Evolutionary conservation across 1,284 basidiomycete species (phyloP), one percentile per base, ranked within the genome.

Genomic region (Microbotryum scabiosae): DNA sequence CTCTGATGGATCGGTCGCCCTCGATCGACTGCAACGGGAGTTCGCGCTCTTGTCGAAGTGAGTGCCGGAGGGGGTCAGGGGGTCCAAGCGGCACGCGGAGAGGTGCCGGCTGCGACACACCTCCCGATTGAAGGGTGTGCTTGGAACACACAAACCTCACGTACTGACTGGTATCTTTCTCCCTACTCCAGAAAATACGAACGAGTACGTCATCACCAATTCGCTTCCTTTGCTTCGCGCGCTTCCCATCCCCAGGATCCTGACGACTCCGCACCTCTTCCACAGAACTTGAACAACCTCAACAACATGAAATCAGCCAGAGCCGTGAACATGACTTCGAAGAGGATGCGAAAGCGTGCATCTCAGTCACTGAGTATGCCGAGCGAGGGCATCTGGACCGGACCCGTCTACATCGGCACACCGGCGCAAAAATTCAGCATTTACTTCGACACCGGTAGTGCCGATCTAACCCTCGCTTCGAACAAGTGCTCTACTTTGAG

Each of bases 401-500:
- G 63, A 21, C 20, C 12, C 1, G 57, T 64, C n/a, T 18, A 46
- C 16, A 56, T 61, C n/a, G 63, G 63, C 20, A 71, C 72, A 16
- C 74, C 75, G 23, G 59, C 69, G 5, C 72, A 74, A 56, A 70
- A 65, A 52, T 71, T 76, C 54, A 63, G 73, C 58, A 66, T 76
- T 28, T 68, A 74, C 52, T 70, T 76, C 26, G 75, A 76, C 63
- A 76, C 75, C 2, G 75, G 75, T 16, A 74, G 72, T 3, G 59
- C 72, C 28, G 75, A 76, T 63, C 72, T 76, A 55, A 75, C 75
- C 69, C 63, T 76, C 26, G 72, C 72, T 3, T 57, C 58, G 14
- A 56, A 51, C 8, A 26, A 26, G 2, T 66, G 64, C 57, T 12
- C 36, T 18, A 8, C 20, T 8, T 55, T 59, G 26, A 59, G 43